Evolutionary conservation across 768 basidiomycete genomes (phyloP), one percentile per base, ranked within the genome.

Genomic region (Naganishia vaughanmartiniae): DNA sequence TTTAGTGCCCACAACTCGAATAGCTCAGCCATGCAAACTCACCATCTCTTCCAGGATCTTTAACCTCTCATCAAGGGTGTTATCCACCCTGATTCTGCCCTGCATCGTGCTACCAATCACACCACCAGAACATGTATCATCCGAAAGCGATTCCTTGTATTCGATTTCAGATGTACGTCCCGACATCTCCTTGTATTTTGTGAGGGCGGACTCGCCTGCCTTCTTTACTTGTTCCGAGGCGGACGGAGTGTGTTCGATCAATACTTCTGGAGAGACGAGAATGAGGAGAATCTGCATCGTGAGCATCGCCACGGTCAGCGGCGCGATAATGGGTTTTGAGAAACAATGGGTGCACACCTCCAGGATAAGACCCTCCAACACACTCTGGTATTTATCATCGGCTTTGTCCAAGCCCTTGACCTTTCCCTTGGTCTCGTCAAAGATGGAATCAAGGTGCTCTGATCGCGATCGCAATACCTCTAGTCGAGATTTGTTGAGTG

Each of bases 401-500:
- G 90, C 86, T 71, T 86, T 81, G 24, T 88, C 84, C 14, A 93
- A 86, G 5, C 85, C 83, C 28, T 87, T 83, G 65, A 92, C 84
- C 54, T 86, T 83, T 51, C 83, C 81, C 63, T 91, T 87, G 0
- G 93, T 87, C 1, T 87, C 85, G 10, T 85, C 82, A 81, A 99
- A 97, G 72, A 97, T 87, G 70, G 91, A 89, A 77, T 95, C 91
- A 7, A 97, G 84, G 65, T 93, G 88, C 79, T 96, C 92, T 82
- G 97, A 95, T 58, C 94, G 88, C 70, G 89, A 87, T 79, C 94
- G 90, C 12, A 98, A 87, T 34, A 98, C 86, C 78, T 86, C 88
- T 75, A 99, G 86, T 42, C 96, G 91, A 17, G 94, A 93, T 78
- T 92, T 93, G 86, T 98, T 99, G 74, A 93, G 96, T 72, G 95